Conservation (phyloP, 352 stramenopile species). For the Pythium phragmitis region DNA sequence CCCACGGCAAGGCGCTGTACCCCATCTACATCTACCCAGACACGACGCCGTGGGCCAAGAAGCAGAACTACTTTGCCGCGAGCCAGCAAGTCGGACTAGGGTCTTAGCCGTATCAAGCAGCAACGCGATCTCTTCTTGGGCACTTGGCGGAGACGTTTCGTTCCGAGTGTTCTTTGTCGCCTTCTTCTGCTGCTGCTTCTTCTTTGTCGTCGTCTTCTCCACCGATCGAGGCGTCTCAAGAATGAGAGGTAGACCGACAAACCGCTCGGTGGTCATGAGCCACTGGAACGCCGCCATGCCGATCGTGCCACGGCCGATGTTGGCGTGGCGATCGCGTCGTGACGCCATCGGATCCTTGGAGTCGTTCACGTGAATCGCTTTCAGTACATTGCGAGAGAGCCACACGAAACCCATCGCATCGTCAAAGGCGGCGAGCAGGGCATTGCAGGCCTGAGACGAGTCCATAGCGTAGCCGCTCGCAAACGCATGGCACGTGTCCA, state of each 20-base stretch:
- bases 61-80: slow-evolving; percentile 53
- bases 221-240: slow-evolving; percentile 36
- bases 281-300: slow-evolving; percentile 35
- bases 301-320: slow-evolving; percentile 39
- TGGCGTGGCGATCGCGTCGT: slow-evolving; percentile 37
- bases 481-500: slow-evolving; percentile 48
- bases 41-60: slow-evolving; percentile 54
- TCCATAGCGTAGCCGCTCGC: slow-evolving; percentile 33
- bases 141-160: neutral
- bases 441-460: slow-evolving; percentile 28
- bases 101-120: slow-evolving; percentile 24
- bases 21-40: slow-evolving; percentile 80
- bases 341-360: slow-evolving; percentile 32
- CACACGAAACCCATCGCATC: slow-evolving; percentile 27
- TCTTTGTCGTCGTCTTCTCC: neutral
- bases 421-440: slow-evolving; percentile 36
- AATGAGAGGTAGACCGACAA: slow-evolving; percentile 40
- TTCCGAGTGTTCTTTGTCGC: neutral
- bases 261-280: slow-evolving; percentile 39
- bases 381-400: slow-evolving; percentile 27
- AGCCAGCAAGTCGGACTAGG: slow-evolving; percentile 42
- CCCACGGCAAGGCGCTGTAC: slow-evolving; percentile 50
- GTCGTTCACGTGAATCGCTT: slow-evolving; percentile 52
- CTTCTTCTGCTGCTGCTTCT: neutral
- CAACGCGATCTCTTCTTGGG: slow-evolving; percentile 3